Base-by-base conservation (phyloP, 345 rosid genomes). In the Acer yangbiense region DNA sequence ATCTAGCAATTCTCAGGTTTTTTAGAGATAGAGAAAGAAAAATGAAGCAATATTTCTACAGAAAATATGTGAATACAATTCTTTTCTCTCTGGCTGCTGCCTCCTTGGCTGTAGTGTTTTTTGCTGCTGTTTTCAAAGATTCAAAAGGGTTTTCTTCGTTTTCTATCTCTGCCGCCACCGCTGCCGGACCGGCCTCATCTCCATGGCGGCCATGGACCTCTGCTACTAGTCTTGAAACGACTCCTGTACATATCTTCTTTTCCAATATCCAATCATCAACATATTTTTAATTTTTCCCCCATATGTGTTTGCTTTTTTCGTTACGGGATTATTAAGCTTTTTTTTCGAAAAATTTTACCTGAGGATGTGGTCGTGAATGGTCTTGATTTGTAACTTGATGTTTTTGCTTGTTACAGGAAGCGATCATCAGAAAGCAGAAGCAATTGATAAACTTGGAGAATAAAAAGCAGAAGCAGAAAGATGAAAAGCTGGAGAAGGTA, bases 401-500 rank as follows among this genome's bases (percentile, higher is more conserved):
- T 43, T 43, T 43, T 43, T 43, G 0, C 46, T 43, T 43, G 46
- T 43, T 50, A 50, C 55, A 50, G 55, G 54, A 12, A 48, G 54
- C 12, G 7, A 27, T 69, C 20, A 14, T 69, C 20, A 14, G 54
- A 64, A 52, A 82, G 41, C 60, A 25, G 50, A 21, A 23, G 69
- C 44, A 54, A 32, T 32, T 32, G 35, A 32, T 32, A 32, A 32
- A 32, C 35, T 32, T 3, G 35, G 35, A 32, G 35, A 32, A 32
- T 32, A 32, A 32, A 64, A 52, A 82, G 29, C 60, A 25, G 50
- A 21, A 23, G 69, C 29, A 54, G 9, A 77, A 61, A 23, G 83
- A 35, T 71, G 60, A 71, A 84, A 85, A 82, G 71, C 44, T 86
- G n/a, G 68, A 27, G 62, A 84, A 48, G 77, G 46, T 82, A 20